Evolutionary conservation across 1,139 yeast species (phyloP), one percentile per base, ranked within the genome.

Genomic region (Suhomyces yuchorum): DNA sequence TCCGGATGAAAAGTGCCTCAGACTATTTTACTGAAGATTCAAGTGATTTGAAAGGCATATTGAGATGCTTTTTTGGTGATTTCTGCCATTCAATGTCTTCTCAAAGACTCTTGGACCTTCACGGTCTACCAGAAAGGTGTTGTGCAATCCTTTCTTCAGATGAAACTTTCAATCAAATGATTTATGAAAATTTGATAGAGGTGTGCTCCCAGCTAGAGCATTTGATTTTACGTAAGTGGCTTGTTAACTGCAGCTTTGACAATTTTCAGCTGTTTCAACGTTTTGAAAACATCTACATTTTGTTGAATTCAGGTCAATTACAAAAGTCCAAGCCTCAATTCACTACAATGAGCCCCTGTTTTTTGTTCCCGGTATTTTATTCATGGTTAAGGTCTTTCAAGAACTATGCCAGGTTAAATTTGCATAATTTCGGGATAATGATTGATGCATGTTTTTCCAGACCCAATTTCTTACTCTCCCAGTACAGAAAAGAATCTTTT

Each of bases 331-430:
- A 33, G 18, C 20, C 38, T 8, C 42, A 35, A n/a, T 5, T 47
- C 17, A 45, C 44, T 26, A 61, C 69, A 1, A 56, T 57, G 19
- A 59, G 63, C 17, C 70, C 71, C 2, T 57, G 56, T 14, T 50
- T 67, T 15, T 44, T 65, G 40, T 68, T 65, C 48, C 70, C 69
- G 3, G 43, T 48, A 19, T 66, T 67, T 50, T 65, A 67, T 50
- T 47, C 54, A 12, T 54, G 53, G 36, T 32, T 63, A 23, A 22
- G 36, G n/a, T 14, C 24, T 9, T 42, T 41, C 24, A 40, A 34
- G 12, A 24, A 37, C 26, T 37, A 41, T 22, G 33, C 42, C 17
- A 32, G 30, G 38, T 22, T 47, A 17, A 18, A 40, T 8, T 33
- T 50, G 22, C 12, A 23, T 2, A 41, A 42, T n/a, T 44, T 38